Percentiles rank a stretch among this genome's conserved stretches.
phyloP scores from a whole-genome alignment of 2,329 filamentous ascomycete genomes.

The Neofusicoccum sp. region DNA sequence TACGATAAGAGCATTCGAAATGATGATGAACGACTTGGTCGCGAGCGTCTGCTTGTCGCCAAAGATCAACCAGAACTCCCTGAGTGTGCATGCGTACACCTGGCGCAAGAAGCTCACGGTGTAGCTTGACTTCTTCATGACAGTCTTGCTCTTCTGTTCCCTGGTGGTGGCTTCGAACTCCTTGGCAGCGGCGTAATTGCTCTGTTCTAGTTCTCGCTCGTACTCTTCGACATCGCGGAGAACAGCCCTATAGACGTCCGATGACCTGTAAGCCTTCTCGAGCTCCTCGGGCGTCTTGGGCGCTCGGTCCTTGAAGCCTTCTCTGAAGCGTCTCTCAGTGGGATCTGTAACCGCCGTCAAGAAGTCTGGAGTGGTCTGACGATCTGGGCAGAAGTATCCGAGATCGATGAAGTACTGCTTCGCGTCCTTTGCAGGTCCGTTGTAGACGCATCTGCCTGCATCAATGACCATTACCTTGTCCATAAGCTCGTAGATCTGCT shows the following conservation, averaged over 20 bases:
- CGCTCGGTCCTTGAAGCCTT: conserved; percentile 56
- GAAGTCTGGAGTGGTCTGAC: conserved; percentile 75
- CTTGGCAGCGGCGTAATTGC: conserved; percentile 59
- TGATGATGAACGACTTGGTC: conserved; percentile 77
- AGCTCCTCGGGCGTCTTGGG: conserved; percentile 70
- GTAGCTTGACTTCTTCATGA: conserved; percentile 69
- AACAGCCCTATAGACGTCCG: conserved; percentile 59
- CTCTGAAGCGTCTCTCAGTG: conserved; percentile 65
- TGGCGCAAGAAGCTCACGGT: conserved; percentile 73
- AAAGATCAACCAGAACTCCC: conserved; percentile 76
- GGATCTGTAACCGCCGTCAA: conserved; percentile 73
- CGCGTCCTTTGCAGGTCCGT: conserved; percentile 61
- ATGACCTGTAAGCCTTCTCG: conserved; percentile 64
- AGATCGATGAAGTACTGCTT: conserved; percentile 65
- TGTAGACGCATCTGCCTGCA: conserved; percentile 66
- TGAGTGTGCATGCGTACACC: conserved; percentile 64
- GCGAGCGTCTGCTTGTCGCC: conserved; percentile 73
- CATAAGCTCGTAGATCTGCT: conserved; percentile 70
- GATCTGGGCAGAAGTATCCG: conserved; percentile 59
- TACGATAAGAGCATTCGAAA: conserved; percentile 72
- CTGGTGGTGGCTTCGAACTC: conserved; percentile 65
- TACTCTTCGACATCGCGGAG: conserved; percentile 62
- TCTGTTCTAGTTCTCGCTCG: conserved; percentile 56
- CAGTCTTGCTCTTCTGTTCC: conserved; percentile 64
- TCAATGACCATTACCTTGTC: conserved; percentile 81